Percentiles rank a stretch among this genome's conserved stretches.
Evolutionary conservation across 768 basidiomycete species (phyloP).

Genomic region (Auricularia heimuer): DNA sequence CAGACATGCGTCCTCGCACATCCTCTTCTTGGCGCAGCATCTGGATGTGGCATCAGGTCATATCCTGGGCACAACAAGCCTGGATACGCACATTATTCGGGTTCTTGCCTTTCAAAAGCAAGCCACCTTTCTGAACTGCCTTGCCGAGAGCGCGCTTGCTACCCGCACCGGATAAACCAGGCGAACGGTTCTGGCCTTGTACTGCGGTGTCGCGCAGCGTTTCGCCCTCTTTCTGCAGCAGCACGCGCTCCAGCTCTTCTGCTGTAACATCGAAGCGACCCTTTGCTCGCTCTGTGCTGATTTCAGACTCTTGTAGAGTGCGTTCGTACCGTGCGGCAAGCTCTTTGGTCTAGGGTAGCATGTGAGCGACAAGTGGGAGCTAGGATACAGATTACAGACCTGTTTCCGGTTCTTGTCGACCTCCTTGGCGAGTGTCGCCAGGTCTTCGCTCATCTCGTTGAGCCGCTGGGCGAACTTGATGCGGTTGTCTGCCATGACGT

Average conservation of each 20-base stretch:
- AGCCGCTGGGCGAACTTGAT: conserved; percentile 76
- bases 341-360: conserved; percentile 69
- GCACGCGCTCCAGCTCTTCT: conserved; percentile 86
- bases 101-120: conserved; percentile 86
- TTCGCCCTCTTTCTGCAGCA: conserved; percentile 94
- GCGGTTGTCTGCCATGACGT: conserved; percentile 82
- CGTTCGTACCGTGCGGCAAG: conserved; percentile 82
- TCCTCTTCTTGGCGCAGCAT: conserved; percentile 94
- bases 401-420: conserved; percentile 91
- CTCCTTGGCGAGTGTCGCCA: conserved; percentile 73
- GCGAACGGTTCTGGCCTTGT: conserved; percentile 41
- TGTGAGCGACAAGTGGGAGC: neutral
- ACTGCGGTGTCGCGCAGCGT: conserved; percentile 71
- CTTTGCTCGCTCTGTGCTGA: conserved; percentile 81
- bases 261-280: conserved; percentile 76
- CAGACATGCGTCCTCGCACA: conserved; percentile 74
- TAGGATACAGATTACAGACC: conserved; percentile 29
- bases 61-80: conserved; percentile 3
- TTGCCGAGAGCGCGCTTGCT: conserved; percentile 83
- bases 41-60: conserved; percentile 26
- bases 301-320: conserved; percentile 78
- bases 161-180: conserved; percentile 28
- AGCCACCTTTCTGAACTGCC: conserved; percentile 82
- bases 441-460: conserved; percentile 96
- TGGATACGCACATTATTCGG: conserved; percentile 59